Evolutionary conservation across 768 basidiomycete species (phyloP), one percentile per base, ranked within the genome.

Genomic region (Suillus clintonianus): DNA sequence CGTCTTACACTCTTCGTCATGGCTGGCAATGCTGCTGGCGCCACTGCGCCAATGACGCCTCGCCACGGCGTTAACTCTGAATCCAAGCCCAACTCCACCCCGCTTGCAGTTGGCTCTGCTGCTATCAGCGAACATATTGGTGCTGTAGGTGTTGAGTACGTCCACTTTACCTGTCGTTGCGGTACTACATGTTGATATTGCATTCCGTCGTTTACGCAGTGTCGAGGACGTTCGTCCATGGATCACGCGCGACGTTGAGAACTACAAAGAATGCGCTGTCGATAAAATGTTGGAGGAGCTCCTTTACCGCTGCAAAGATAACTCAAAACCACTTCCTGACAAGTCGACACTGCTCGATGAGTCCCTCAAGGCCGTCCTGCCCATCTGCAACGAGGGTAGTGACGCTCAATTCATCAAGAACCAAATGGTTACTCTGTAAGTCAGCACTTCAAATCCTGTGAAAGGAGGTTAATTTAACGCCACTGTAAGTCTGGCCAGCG

Each of bases 291-390:
- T 60, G 14, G 3, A 37, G 42, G 42, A 51, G 22, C 60, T 60
- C 3, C 47, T 60, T 53, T 60, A 37, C 8, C n/a, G 34, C 11
- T 61, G 60, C 39, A 7, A 2, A 36, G 60, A 61, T 24, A 0
- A 2, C 34, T 61, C 34, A 19, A 24, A 61, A 32, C 27, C 11
- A 4, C 6, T 19, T 19, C 17, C 51, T n/a, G 51, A 61, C 51
- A 61, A 61, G 60, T 15, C 22, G 6, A 61, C 19, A 15, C 24
- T 61, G 27, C 11, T 61, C 4, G 19, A 24, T 1, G 17, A 32
- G 27, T 61, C 11, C 51, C 34, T 61, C 34, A 3, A 61, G 1
- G 60, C 34, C 53, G 60, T 61, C 19, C 51, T 61, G 24, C 60
- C 22, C 1, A n/a, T 61, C 34, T 55, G 48, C 45, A 56, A 61